phyloP scores from a whole-genome alignment of 129 eudicot species.

The Lactuca sativa region DNA sequence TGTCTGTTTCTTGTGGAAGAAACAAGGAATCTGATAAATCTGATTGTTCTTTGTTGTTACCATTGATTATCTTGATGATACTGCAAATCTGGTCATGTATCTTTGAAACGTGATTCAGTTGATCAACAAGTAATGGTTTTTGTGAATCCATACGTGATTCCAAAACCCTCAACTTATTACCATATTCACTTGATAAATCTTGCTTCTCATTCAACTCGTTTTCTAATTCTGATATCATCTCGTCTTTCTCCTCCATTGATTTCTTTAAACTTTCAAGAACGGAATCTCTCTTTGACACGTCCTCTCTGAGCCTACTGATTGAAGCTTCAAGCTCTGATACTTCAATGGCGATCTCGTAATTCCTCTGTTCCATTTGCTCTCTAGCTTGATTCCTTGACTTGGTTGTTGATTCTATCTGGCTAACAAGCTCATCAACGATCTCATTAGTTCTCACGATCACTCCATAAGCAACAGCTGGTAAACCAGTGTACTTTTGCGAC shows the following conservation, averaged over 20 bases:
- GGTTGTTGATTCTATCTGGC: slow-evolving; percentile 50
- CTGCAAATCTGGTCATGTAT: slow-evolving; percentile 63
- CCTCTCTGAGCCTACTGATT: slow-evolving; percentile 69
- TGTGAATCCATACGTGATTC: slow-evolving; percentile 69
- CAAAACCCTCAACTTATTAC: slow-evolving; percentile 47
- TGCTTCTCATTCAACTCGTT: slow-evolving; percentile 58
- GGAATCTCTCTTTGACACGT: slow-evolving; percentile 45
- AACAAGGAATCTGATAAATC: slow-evolving; percentile 78
- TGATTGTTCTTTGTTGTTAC: slow-evolving; percentile 52
- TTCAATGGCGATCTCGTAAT: slow-evolving; percentile 93
- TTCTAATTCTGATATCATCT: slow-evolving; percentile 49
- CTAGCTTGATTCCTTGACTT: slow-evolving; percentile 76
- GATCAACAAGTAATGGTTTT: slow-evolving; percentile 69
- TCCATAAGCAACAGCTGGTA: slow-evolving; percentile 90
- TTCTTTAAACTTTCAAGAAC: slow-evolving; percentile 53
- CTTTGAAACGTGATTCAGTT: slow-evolving; percentile 59
- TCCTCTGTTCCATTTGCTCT: slow-evolving; percentile 82
- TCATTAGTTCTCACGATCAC: slow-evolving; percentile 89
- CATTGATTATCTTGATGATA: slow-evolving; percentile 70
- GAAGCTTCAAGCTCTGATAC: slow-evolving; percentile 88
- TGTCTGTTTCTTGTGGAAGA: slow-evolving; percentile 82
- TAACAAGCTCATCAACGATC: slow-evolving; percentile 86
- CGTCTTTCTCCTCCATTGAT: slow-evolving; percentile 48
- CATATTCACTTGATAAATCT: slow-evolving; percentile 43
- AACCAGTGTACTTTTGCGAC: slow-evolving; percentile 83